Evolutionary conservation across 495 filamentous ascomycete genomes (phyloP), one percentile per base, ranked within the genome.

Genomic region (Cercophora newfieldiana): DNA sequence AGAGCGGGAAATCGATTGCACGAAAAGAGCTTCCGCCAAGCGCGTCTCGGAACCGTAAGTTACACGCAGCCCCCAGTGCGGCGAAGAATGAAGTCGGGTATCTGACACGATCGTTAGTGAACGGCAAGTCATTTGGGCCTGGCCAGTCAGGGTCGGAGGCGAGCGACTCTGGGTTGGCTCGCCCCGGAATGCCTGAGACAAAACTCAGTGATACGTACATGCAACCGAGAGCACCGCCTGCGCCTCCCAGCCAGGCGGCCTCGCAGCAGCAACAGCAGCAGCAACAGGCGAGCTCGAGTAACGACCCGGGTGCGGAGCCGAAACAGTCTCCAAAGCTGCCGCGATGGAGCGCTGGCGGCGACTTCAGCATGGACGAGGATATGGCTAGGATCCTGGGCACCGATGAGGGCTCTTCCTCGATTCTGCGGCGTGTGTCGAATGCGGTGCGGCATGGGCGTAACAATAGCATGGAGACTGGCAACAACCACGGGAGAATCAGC

Each of bases 391-490:
- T 96, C 44, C 80, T 95, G 53, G 87, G 87, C 3, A 85, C 83
- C 30, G 87, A 90, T 56, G 91, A 93, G 50, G 84, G 83, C 49
- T 83, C 84, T 21, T 86, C 87, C 21, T 93, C 91, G 1, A 90
- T 97, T 62, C 78, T 97, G 60, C 91, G 93, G 44, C 89, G 91
- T 29, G 89, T 97, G 30, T 97, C 96, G 2, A 96, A 94, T 71
- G 91, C 91, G 25, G 92, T 97, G 37, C 92, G 92, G 56, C 95
- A 99, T 75, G 91, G 91, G n/a, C 87, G 96, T 51, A 97, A 90
- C 75, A 91, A 88, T 74, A 97, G 94, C 74, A 71, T 71, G 1
- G 81, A 83, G 57, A 73, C 74, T 7, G 71, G 90, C 90, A 74
- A 57, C 68, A 74, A 77, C 69, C 64, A 65, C 58, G 30, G 67